These are phyloP conservation scores for Populus hybrid DNA, from an alignment of 441 rosid species.

Conservation along the genomic window DNA sequence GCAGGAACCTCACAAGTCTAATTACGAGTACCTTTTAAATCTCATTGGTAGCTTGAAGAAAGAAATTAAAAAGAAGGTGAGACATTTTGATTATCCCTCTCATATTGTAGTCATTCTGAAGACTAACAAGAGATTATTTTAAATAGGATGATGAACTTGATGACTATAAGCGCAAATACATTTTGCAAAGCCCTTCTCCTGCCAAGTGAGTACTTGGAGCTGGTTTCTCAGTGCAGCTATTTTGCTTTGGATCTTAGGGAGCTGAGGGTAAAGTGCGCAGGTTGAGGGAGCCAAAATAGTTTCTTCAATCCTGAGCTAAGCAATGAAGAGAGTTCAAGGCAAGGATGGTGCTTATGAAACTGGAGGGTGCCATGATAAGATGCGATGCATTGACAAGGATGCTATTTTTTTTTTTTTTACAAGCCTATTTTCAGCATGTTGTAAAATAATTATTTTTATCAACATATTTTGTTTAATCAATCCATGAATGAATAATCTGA, in stretches of 20 bases:
- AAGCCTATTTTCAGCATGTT: no score
- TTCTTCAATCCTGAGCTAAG: not conserved
- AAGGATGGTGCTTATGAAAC: not conserved
- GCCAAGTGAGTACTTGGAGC: not conserved
- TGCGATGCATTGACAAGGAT: not conserved
- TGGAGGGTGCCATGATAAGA: not conserved
- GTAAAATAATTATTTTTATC: no score
- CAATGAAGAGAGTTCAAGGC: not conserved
- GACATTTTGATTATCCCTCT: not conserved
- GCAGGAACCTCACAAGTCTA: constrained; percentile 38
- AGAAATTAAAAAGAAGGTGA: constrained; percentile 37
- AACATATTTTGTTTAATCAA: no score
- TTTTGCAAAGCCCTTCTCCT: not conserved
- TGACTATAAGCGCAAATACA: constrained; percentile 1
- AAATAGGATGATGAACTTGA: constrained; percentile 27
- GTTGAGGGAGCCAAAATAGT: not conserved
- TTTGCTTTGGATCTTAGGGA: not conserved
- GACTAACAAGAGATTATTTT: constrained; percentile 1
- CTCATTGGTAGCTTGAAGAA: constrained; percentile 34
- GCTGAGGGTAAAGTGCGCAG: no score
- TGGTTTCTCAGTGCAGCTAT: not conserved
- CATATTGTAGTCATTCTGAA: not conserved
- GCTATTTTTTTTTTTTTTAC: no score
- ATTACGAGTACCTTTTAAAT: constrained; percentile 35
- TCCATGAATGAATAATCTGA: no score